These are phyloP conservation scores for Glomus cerebriforme DNA, from an alignment of 192 early-diverging fungal species.

Conservation along the genomic window DNA sequence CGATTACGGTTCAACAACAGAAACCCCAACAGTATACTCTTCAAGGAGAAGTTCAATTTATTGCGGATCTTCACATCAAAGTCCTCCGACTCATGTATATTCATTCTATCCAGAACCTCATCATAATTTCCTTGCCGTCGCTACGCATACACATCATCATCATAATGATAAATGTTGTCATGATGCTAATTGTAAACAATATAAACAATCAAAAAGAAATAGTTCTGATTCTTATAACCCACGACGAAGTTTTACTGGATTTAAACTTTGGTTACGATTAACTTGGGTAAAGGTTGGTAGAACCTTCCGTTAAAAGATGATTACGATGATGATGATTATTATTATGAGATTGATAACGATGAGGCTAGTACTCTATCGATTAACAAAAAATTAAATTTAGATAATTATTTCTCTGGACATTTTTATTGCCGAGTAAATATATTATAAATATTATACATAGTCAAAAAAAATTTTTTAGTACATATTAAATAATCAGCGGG, in stretches of 20 bases:
- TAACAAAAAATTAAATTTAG: too few relatives aligned
- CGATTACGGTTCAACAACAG: conserved; percentile 3
- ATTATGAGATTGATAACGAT: too few relatives aligned
- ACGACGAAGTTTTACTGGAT: conserved; percentile 25
- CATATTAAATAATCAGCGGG: not conserved
- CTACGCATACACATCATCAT: conserved; percentile 21
- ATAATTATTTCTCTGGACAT: not conserved
- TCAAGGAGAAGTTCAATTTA: conserved; percentile 31
- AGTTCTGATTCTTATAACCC: conserved; percentile 17
- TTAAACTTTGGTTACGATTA: conserved; percentile 28
- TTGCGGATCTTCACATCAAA: not conserved
- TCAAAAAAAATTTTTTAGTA: not conserved
- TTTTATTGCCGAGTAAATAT: not conserved
- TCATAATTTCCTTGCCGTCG: not conserved
- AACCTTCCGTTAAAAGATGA: conserved; percentile 18
- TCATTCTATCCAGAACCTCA: not conserved
- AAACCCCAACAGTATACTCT: conserved; percentile 6
- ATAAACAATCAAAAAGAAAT: conserved; percentile 1
- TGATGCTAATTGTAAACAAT: conserved; percentile 9
- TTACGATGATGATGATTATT: not conserved
- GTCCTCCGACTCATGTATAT: not conserved
- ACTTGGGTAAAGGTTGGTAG: conserved; percentile 30
- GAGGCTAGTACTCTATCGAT: not conserved
- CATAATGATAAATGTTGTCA: conserved; percentile 16
- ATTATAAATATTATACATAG: not conserved